Base-by-base conservation (phyloP, 31 red algal genomes). In the Asparagopsis taxiformis region DNA sequence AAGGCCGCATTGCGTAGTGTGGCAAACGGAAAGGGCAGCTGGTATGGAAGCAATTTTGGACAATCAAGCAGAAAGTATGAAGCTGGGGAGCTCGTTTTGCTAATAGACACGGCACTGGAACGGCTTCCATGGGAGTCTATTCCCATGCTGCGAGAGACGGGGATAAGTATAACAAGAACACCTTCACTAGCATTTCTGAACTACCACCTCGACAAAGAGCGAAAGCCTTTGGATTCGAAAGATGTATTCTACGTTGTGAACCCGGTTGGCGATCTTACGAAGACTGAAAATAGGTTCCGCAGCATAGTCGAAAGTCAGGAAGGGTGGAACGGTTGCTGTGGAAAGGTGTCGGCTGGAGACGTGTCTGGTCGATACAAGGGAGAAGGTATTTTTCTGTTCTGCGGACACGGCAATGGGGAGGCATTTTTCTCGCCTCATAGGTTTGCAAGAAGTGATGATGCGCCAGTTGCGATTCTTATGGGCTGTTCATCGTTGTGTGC, bases 391-490 rank as follows among this genome's bases (percentile, higher is more conserved):
- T 84, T 88, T 43, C 34, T 97, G 52, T 97, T 88, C 70, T 93
- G 94, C 39, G 94, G 94, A 31, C 94, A 97, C 77, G 94, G 94
- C 19, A 57, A 65, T 22, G 94, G 88, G 31, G 94, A 89, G n/a
- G 73, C 57, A 30, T 90, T 72, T 54, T 60, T 97, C 8, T 59
- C 77, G 9, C 79, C 82, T 7, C 48, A 52, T 60, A 69, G 46
- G 24, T 49, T 75, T 48, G 56, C 36, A 28, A 63, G 68, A 28
- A 59, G 32, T 23, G 71, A 62, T 51, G 52, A 68, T 11, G 68
- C 70, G 2, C 83, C 84, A 10, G 55, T 88, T 16, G 75, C 82
- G 6, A 26, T 97, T 23, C 56, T 97, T 39, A 97, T 97, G 94
- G 94, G 94, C 46, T 97, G 94, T 59, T 72, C 79, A 32, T 92